Percentiles rank a stretch among this genome's conserved stretches.
These are phyloP conservation scores for Ogataea naganishii DNA, from an alignment of 805 yeast genomes.

Conservation along the genomic window DNA sequence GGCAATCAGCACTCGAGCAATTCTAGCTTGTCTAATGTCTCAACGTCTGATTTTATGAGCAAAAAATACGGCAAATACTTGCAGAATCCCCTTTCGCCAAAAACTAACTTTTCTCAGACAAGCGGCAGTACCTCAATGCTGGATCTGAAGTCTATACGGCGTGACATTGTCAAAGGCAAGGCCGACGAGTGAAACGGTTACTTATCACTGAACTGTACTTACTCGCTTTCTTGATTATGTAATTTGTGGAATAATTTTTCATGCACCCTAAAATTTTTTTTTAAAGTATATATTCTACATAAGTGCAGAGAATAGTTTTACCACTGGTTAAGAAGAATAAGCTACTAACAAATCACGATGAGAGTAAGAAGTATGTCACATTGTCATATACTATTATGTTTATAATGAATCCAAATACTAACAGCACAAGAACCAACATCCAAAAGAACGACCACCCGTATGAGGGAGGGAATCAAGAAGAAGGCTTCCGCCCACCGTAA, in stretches of 20 bases:
- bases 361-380: conserved; percentile 21
- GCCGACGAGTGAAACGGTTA: not conserved
- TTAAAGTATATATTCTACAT: conserved; percentile 1
- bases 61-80: conserved; percentile 15
- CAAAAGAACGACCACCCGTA: conserved; percentile 84
- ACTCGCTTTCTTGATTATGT: not conserved
- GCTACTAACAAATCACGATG: conserved; percentile 10
- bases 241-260: conserved; percentile 3
- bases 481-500: conserved; percentile 88
- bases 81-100: conserved; percentile 6
- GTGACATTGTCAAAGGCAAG: conserved; percentile 1
- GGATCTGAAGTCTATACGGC: conserved; percentile 9
- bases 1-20: no score
- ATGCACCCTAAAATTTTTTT: conserved; percentile 1
- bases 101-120: conserved; percentile 4
- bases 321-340: not conserved
- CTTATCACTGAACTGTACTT: not conserved
- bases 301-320: not conserved
- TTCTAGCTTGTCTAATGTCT: no score
- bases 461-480: conserved; percentile 94
- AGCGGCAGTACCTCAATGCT: conserved; percentile 8
- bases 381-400: not conserved
- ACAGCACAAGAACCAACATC: conserved; percentile 47
- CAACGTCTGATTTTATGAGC: conserved; percentile 12
- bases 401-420: not conserved